phyloP scores from a whole-genome alignment of 225 moss, liverwort and hornwort genomes.

The Bryum argenteum region DNA sequence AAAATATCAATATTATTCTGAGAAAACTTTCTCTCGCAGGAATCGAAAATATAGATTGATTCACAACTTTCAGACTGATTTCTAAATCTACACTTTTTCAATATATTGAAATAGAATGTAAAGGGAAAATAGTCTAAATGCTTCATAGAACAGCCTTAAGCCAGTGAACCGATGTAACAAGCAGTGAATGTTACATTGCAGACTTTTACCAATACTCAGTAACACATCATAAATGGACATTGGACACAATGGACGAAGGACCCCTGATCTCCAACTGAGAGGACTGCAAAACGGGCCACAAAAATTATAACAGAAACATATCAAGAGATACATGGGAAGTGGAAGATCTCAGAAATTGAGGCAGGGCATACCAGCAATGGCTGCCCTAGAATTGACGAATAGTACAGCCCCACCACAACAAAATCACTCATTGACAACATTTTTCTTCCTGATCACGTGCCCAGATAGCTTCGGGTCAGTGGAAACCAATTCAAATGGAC shows the following conservation, averaged over 20 bases:
- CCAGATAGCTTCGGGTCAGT: not conserved
- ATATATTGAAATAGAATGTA: too few species aligned
- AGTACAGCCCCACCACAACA: slow-evolving; percentile 18
- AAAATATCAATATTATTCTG: too few species aligned
- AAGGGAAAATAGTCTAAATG: too few species aligned
- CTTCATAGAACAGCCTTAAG: too few species aligned
- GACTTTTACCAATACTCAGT: not conserved
- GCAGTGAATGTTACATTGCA: too few species aligned
- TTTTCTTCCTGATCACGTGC: slow-evolving; percentile 12
- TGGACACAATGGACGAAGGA: not conserved
- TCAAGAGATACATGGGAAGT: slow-evolving; percentile 47
- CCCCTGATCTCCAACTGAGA: slow-evolving; percentile 1
- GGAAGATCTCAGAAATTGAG: slow-evolving; percentile 32
- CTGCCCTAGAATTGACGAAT: slow-evolving; percentile 26
- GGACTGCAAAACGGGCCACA: slow-evolving; percentile 19
- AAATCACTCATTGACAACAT: slow-evolving; percentile 9
- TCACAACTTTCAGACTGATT: too few species aligned
- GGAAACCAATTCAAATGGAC: slow-evolving; percentile 12
- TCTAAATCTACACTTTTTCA: too few species aligned
- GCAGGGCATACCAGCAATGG: slow-evolving; percentile 1
- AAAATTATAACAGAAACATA: slow-evolving; percentile 42
- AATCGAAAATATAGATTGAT: too few species aligned
- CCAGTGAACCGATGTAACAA: too few species aligned
- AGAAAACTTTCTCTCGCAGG: too few species aligned
- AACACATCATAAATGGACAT: not conserved